phyloP scores from a whole-genome alignment of 192 early-diverging fungal genomes.

The Dispira simplex region DNA sequence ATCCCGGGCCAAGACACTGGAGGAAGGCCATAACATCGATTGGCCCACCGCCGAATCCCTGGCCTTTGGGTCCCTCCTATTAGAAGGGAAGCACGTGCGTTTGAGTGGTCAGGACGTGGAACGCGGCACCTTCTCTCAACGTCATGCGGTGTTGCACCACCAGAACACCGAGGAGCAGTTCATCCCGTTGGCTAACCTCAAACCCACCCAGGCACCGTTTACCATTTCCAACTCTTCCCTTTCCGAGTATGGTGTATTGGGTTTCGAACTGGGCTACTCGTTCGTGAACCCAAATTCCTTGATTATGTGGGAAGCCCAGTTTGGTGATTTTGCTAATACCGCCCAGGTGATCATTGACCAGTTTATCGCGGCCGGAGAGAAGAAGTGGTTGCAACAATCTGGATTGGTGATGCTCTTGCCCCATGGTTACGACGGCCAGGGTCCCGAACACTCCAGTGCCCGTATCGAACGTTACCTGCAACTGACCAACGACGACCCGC shows the following conservation, averaged over 20 bases:
- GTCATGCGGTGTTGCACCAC: conserved; percentile 93
- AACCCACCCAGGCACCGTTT: conserved; percentile 73
- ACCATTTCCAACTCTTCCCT: conserved; percentile 91
- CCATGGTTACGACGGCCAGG: conserved; percentile 97
- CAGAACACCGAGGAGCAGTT: conserved; percentile 74
- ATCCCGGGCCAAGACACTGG: conserved; percentile 63
- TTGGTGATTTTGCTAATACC: conserved; percentile 96
- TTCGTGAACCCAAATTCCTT: conserved; percentile 88
- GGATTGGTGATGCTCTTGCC: conserved; percentile 88
- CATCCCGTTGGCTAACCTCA: conserved; percentile 74
- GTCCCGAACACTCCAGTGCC: conserved; percentile 94
- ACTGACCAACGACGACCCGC: conserved; percentile 90
- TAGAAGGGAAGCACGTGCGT: conserved; percentile 85
- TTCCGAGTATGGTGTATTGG: conserved; percentile 89
- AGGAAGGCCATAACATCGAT: conserved; percentile 72
- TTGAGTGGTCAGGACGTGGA: conserved; percentile 96
- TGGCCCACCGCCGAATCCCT: conserved; percentile 92
- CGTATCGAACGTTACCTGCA: conserved; percentile 93
- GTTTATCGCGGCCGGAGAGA: conserved; percentile 89
- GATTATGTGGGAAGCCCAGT: conserved; percentile 96
- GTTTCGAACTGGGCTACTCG: conserved; percentile 96
- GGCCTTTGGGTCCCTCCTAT: conserved; percentile 80
- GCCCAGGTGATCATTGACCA: conserved; percentile 98
- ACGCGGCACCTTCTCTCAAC: conserved; percentile 98
- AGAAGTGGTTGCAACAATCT: conserved; percentile 96